Evolutionary conservation across 192 early-diverging fungal genomes (phyloP).

Genomic region (Umbelopsis vinacea): DNA sequence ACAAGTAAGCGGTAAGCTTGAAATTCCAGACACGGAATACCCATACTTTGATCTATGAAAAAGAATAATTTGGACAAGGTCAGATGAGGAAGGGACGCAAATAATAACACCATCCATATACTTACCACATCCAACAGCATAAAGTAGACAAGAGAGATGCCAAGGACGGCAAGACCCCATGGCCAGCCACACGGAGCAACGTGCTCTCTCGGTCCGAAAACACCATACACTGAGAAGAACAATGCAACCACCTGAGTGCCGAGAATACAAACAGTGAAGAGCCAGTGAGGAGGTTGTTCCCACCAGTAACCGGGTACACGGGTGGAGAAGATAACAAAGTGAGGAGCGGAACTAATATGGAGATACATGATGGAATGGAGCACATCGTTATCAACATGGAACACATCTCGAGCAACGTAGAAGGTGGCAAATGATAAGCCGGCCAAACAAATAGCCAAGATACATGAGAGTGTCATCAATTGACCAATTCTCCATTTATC

Average conservation of each 20-base stretch:
- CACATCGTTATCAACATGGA: constrained; percentile 56
- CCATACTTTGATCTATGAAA: constrained; percentile 73
- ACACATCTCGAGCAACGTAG: constrained; percentile 76
- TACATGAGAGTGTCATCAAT: constrained; percentile 77
- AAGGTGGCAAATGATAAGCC: constrained; percentile 82
- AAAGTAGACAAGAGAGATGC: constrained; percentile 80
- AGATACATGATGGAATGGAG: constrained; percentile 94
- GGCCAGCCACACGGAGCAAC: constrained; percentile 69
- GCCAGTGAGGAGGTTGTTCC: constrained; percentile 80
- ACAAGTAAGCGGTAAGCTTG: constrained; percentile 84
- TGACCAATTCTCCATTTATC: constrained; percentile 98
- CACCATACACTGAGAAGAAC: constrained; percentile 74
- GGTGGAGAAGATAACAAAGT: constrained; percentile 96
- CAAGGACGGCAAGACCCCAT: constrained; percentile 76
- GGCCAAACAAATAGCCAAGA: constrained; percentile 78
- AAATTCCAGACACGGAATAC: constrained; percentile 87
- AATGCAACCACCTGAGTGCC: constrained; percentile 92
- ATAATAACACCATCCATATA: not conserved
- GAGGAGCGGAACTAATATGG: constrained; percentile 80
- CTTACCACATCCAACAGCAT: constrained; percentile 76
- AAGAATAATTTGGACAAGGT: not conserved
- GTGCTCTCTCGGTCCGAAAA: constrained; percentile 62
- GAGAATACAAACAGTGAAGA: constrained; percentile 81
- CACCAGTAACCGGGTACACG: constrained; percentile 86
- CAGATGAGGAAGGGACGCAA: not conserved